Evolutionary conservation across 1,284 basidiomycete genomes (phyloP).

Genomic region (Trichosporon sp.): DNA sequence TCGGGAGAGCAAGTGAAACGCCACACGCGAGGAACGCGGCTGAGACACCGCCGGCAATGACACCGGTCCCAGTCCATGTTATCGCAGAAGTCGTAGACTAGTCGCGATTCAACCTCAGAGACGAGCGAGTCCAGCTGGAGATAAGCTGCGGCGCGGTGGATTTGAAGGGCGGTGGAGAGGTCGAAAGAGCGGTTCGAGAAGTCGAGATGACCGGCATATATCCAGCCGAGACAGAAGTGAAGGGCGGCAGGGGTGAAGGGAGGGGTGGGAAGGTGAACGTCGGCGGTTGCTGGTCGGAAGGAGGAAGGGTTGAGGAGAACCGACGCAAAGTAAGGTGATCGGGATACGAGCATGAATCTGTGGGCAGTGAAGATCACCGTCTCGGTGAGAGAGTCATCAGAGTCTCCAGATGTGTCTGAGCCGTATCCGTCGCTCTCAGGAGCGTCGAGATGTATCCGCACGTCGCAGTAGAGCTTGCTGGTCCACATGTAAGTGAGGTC

Average conservation of each 20-base stretch:
- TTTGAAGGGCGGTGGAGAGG: slow-evolving; percentile 85
- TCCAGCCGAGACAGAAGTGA: slow-evolving; percentile 84
- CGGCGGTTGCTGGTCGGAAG: slow-evolving; percentile 58
- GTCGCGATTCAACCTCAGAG: slow-evolving; percentile 75
- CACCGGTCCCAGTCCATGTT: slow-evolving; percentile 80
- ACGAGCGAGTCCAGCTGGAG: slow-evolving; percentile 75
- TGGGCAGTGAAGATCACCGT: slow-evolving; percentile 87
- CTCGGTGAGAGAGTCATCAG: slow-evolving; percentile 42
- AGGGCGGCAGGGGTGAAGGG: slow-evolving; percentile 93
- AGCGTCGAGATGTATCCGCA: slow-evolving; percentile 70
- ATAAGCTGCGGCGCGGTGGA: slow-evolving; percentile 81
- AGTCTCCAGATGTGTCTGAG: slow-evolving; percentile 43
- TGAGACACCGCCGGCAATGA: slow-evolving; percentile 75
- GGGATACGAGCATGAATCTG: slow-evolving; percentile 85
- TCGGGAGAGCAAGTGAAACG: slow-evolving; percentile 75
- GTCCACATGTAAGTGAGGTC: slow-evolving; percentile 97
- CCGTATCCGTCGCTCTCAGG: slow-evolving; percentile 52
- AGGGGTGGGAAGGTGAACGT: slow-evolving; percentile 76
- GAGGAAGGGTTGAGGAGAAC: slow-evolving; percentile 51
- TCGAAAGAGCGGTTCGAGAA: slow-evolving; percentile 93
- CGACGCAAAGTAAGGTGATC: slow-evolving; percentile 81
- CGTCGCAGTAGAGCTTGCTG: slow-evolving; percentile 85
- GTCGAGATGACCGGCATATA: slow-evolving; percentile 86
- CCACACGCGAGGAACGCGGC: slow-evolving; percentile 75
- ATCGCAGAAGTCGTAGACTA: slow-evolving; percentile 83